A percentile compares a stretch with the other conserved stretches of the same genome.
These are phyloP conservation scores for Xylariaceae sp. DNA, from an alignment of 2,329 filamentous ascomycete genomes.

Conservation along the genomic window DNA sequence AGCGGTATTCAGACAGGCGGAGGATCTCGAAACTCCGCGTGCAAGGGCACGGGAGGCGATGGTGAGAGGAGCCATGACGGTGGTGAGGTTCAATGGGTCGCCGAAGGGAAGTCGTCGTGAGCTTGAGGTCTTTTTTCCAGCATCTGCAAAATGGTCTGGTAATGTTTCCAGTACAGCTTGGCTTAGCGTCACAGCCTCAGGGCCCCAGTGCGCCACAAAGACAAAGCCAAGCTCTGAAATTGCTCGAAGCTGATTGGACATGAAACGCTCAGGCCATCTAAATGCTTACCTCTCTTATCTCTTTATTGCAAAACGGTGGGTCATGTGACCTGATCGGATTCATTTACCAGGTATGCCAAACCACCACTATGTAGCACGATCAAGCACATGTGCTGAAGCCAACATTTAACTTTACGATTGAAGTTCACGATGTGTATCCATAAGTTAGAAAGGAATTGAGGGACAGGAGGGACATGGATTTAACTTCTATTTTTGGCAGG, in stretches of 20 bases:
- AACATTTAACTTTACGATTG: too few relatives aligned
- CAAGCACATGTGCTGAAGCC: too few relatives aligned
- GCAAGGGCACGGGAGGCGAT: constrained; percentile 72
- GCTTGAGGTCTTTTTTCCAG: constrained; percentile 59
- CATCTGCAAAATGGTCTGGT: constrained; percentile 31
- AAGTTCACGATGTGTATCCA: too few relatives aligned
- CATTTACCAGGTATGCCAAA: too few relatives aligned
- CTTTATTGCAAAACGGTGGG: neutral
- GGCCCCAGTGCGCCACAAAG: constrained; percentile 38
- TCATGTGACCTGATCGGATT: too few relatives aligned
- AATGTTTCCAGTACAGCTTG: constrained; percentile 26
- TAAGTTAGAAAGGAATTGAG: too few relatives aligned
- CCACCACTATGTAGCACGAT: too few relatives aligned
- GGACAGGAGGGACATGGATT: too few relatives aligned
- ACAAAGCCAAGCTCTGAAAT: constrained; percentile 52
- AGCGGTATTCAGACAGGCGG: constrained; percentile 47
- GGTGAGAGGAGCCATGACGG: constrained; percentile 71
- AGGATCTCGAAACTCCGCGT: constrained; percentile 58
- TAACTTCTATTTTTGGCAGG: too few relatives aligned
- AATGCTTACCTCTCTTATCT: neutral
- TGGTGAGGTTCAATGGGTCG: constrained; percentile 41
- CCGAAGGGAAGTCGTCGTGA: constrained; percentile 37
- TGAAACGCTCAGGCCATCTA: too few relatives aligned
- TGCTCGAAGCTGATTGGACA: constrained; percentile 52
- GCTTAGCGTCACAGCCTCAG: constrained; percentile 47